phyloP scores from a whole-genome alignment of 139 green algal genomes.

The Coelastrella sp. region DNA sequence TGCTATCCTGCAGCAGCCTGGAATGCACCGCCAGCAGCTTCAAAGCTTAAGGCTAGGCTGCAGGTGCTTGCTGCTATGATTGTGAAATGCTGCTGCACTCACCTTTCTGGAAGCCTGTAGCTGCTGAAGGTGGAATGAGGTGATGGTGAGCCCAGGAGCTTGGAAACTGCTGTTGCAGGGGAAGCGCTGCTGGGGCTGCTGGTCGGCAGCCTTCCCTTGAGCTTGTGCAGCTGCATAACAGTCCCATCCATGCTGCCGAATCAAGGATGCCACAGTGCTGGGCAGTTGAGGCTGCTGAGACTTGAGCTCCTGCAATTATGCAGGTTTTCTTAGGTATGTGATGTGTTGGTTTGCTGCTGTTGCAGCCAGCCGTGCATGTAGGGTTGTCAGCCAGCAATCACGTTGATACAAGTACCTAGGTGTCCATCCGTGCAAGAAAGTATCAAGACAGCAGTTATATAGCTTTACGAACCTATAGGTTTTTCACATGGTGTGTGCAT shows the following conservation, averaged over 20 bases:
- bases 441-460: background rate
- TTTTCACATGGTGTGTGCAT: background rate
- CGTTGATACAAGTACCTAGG: background rate
- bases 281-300: constrained; percentile 52
- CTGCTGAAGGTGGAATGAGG: constrained; percentile 59
- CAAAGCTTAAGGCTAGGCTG: too few species aligned
- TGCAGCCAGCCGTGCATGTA: background rate
- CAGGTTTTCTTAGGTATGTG: background rate
- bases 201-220: background rate
- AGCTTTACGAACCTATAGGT: too few species aligned
- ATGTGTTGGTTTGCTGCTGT: background rate
- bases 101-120: constrained; percentile 17
- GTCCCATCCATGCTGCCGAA: constrained; percentile 42
- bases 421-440: background rate
- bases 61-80: too few species aligned
- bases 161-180: constrained; percentile 2
- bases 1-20: too few species aligned
- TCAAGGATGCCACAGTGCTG: constrained; percentile 2
- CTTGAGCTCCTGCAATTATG: constrained; percentile 61
- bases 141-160: constrained; percentile 61
- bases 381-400: background rate
- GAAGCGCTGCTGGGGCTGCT: background rate
- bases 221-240: background rate
- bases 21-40: too few species aligned
- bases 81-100: background rate